Base-by-base conservation (phyloP, 805 yeast genomes). In the Maudiozyma turicensis region DNA sequence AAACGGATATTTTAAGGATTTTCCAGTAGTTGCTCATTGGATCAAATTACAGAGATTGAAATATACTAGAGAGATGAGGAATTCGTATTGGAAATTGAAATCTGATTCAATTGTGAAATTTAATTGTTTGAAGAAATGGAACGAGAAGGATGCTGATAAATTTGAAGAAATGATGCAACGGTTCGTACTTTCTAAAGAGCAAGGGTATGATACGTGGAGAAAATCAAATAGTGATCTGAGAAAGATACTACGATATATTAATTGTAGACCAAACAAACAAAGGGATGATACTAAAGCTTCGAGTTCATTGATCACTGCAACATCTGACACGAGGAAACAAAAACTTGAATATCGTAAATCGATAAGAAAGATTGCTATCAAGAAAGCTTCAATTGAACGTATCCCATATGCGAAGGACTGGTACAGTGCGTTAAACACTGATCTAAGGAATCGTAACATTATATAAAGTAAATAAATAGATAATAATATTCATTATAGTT, bases 331-430 rank as follows among this genome's bases (percentile, higher is more conserved):
- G 31, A 40, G 46, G 8, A 48, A 40, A 14, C 51, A 50, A 34
- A 62, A 56, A 49, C 8, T 11, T 1, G 43, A 45, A 13, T 60
- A 56, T 37, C 57, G 61, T 20, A 31, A 52, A 32, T 46, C 56
- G 32, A 55, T 58, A n/a, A 45, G 53, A 30, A 48, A 48, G 14
- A 53, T 58, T 35, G 64, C 68, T 0, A 26, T 63, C 6, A 55
- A 56, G 35, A 58, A 52, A 48, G 62, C 59, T 50, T 61, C 67
- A 63, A 51, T 55, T 11, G 56, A 63, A 31, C 58, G 68, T 14
- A 47, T 63, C 2, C 60, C 64, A 1, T 68, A 68, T 50, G 66
- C 63, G 1, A 52, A 60, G 11, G 65, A 68, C 42, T 64, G 61
- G 45, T 64, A 63, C 44, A 50, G 42, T 0, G 63, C 68, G 3